phyloP scores from a whole-genome alignment of 2,329 filamentous ascomycete species.

The Westerdykella aurantiaca region DNA sequence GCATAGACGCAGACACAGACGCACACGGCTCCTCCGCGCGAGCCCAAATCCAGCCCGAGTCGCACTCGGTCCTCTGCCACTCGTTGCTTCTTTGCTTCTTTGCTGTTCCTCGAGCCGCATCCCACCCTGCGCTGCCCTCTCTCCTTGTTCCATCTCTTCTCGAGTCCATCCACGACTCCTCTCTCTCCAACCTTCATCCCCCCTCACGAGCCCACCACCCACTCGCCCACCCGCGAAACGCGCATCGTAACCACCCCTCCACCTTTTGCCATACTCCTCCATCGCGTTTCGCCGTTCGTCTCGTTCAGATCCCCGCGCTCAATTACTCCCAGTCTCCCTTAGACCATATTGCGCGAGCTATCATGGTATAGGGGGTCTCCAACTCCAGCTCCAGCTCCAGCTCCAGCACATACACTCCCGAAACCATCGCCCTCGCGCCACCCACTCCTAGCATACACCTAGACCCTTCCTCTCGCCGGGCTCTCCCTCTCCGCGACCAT shows the following conservation, averaged over 20 bases:
- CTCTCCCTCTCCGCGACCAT: neutral
- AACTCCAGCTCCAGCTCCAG: too few relatives aligned
- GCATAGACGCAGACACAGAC: too few relatives aligned
- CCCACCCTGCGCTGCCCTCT: neutral
- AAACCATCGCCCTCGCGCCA: neutral
- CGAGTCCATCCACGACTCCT: slow-evolving; percentile 9
- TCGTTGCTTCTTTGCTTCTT: neutral
- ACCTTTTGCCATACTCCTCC: neutral
- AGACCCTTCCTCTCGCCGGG: neutral
- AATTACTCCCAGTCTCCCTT: neutral
- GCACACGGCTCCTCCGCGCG: too few relatives aligned
- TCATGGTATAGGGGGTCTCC: slow-evolving; percentile 9
- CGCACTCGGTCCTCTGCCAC: neutral
- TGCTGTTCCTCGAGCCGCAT: neutral
- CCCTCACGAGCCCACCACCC: slow-evolving; percentile 5
- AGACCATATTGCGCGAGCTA: slow-evolving; percentile 5
- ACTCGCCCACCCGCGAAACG: neutral
- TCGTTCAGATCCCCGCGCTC: too few relatives aligned
- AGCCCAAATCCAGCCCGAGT: neutral
- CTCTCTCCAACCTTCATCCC: slow-evolving; percentile 7
- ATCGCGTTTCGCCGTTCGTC: too few relatives aligned
- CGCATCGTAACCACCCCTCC: too few relatives aligned
- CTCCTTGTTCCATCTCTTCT: neutral
- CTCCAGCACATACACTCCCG: neutral
- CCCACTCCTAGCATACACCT: slow-evolving; percentile 2